These are phyloP conservation scores for Yamadazyma nakazawae DNA, from an alignment of 805 yeast genomes.

Conservation along the genomic window DNA sequence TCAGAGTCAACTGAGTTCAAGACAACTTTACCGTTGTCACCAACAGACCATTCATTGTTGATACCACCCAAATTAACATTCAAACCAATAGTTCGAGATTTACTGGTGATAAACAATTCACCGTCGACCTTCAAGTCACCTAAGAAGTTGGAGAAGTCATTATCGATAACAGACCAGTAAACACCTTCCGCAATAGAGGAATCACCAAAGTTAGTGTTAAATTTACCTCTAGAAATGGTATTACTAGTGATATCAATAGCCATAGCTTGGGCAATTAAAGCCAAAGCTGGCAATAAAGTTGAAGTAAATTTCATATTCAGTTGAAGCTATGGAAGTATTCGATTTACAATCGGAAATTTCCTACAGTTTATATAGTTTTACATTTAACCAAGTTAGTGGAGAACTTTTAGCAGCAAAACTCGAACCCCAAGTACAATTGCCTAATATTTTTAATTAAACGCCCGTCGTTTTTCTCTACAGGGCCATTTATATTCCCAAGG, in stretches of 20 bases:
- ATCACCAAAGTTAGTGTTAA: constrained; percentile 18
- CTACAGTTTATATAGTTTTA: background rate
- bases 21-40: constrained; percentile 20
- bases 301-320: constrained; percentile 10
- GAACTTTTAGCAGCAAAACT: background rate
- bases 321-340: background rate
- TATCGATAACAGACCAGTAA: constrained; percentile 26
- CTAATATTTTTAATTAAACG: background rate
- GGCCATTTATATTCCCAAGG: background rate
- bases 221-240: constrained; percentile 15
- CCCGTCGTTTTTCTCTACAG: background rate
- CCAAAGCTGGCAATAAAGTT: constrained; percentile 14
- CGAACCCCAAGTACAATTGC: no score
- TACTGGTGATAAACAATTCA: constrained; percentile 22
- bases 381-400: background rate
- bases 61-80: constrained; percentile 16
- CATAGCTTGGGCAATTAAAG: constrained; percentile 15
- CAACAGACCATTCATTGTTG: constrained; percentile 11
- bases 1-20: constrained; percentile 22
- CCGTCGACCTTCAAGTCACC: constrained; percentile 24
- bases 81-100: constrained; percentile 17
- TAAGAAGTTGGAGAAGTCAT: constrained; percentile 19
- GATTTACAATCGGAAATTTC: background rate
- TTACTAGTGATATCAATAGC: constrained; percentile 13
- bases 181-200: constrained; percentile 22